Base-by-base conservation (phyloP, 768 basidiomycete genomes). In the Pleurotus salmoneostramineus region DNA sequence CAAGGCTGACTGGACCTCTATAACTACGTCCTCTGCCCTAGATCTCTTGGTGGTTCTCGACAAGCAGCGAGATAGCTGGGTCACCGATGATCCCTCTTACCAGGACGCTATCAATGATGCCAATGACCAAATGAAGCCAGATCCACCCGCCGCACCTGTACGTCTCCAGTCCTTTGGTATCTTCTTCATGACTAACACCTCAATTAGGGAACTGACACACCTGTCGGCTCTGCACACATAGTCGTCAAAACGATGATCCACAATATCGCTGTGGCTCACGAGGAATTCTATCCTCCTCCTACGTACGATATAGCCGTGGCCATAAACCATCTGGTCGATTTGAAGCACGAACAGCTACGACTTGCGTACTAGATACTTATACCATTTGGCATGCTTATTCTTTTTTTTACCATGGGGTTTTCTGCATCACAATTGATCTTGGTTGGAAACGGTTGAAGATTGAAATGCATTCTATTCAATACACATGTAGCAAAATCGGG, bases 1-100 rank as follows among this genome's bases (percentile, higher is more conserved):
- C n/a, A 54, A 54, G 14, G 8, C 34, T 2, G 52, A 54, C 15
- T 54, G 52, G 52, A 31, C 36, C 37, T 34, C 52, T 31, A 54
- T 54, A 6, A 54, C 36, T 4, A 54, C 52, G 3, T 11, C 36
- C 17, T 55, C 52, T 14, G 40, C 52, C 1, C 17, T 55, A 12
- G 52, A 43, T 43, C 40, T 55, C 37, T n/a, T 55, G 5, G 52
- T 55, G 21, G 52, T 55, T 43, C 52, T 55, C 40, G 52, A 55
- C 40, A 55, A 55, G 40, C 52, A 55, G 40, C 36, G 52, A 10
- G 40, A 40, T 8, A 55, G 52, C 40, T 55, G 52, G 52, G 43
- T 40, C 14, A 43, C n/a, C 27, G 52, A 55, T 10, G 52, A 55
- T n/a, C 40, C 52, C 14, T 4, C 27, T 10, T 55, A 55, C 17